Evolutionary conservation across 441 rosid species (phyloP), one percentile per base, ranked within the genome.

Genomic region (Gossypium gossypioides): DNA sequence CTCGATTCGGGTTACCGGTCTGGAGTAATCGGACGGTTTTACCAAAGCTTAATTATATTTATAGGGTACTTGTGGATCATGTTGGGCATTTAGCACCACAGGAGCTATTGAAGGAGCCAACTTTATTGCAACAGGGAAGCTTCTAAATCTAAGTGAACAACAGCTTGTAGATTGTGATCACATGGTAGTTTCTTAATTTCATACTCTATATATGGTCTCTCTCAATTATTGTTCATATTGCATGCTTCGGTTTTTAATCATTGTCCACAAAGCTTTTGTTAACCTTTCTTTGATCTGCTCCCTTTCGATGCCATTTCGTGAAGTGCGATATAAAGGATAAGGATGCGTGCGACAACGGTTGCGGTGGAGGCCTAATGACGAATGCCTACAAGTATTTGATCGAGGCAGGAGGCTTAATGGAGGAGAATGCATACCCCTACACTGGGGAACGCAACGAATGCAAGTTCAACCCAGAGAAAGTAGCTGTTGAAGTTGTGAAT

Each of bases 1-100:
- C 34, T 32, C 37, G 8, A 5, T 32, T 32, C 0, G 8, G 37
- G 37, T 29, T 29, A 29, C 34, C 6, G 34, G 34, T 29, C 34
- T 29, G 34, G 34, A 5, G 7, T 5, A 32, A 32, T 32, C 37
- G 37, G 7, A 6, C 37, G 7, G 37, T 60, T n/a, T 7, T 60
- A 0, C n/a, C 12, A 15, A 13, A 2, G 4, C 6, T 54, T 34
- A 10, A 37, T 40, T 9, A 5, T 4, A 25, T 19, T n/a, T 84
- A 74, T 76, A 89, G 93, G 98, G 98, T 10, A 2, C 76, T 0
- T 93, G 98, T 74, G 98, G 98, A 54, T 83, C 98, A 46, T 91
- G 98, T 72, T 91, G 98, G 98, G 98, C 97, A 59, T 93, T 91
- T 67, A 89, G 91, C 83, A 87, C 98, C 5, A 89, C 97, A 0